These are phyloP conservation scores for Debaryomycetaceae sp. DNA, from an alignment of 1,139 yeast species.

Conservation along the genomic window DNA sequence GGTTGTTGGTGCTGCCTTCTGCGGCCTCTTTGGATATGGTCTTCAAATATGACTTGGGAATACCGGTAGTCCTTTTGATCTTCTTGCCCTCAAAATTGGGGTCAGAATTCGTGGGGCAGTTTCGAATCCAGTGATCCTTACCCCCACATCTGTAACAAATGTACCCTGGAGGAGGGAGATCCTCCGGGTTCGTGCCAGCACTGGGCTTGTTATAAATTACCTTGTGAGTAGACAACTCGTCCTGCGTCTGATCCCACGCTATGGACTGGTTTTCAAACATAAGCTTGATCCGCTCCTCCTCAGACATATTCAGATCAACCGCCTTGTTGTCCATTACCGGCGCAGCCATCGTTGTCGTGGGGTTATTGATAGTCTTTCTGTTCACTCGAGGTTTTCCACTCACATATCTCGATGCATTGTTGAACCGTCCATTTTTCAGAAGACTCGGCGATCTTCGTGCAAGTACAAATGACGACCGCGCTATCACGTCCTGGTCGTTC, in stretches of 20 bases:
- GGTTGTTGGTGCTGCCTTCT: slow-evolving; percentile 48
- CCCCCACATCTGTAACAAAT: slow-evolving; percentile 96
- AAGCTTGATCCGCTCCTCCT: slow-evolving; percentile 82
- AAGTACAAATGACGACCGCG: slow-evolving; percentile 80
- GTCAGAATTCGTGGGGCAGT: slow-evolving; percentile 91
- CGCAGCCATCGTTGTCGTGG: slow-evolving; percentile 17
- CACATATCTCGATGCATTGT: slow-evolving; percentile 76
- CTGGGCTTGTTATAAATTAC: slow-evolving; percentile 55
- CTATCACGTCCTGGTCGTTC: slow-evolving; percentile 84
- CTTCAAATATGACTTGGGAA: slow-evolving; percentile 87
- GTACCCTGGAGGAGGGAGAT: slow-evolving; percentile 92
- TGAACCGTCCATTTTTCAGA: slow-evolving; percentile 56
- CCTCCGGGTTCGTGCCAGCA: slow-evolving; percentile 45
- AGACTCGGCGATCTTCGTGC: slow-evolving; percentile 77
- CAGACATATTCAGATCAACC: slow-evolving; percentile 49
- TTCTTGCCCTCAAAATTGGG: slow-evolving; percentile 92
- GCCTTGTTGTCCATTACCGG: slow-evolving; percentile 16
- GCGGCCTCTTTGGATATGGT: slow-evolving; percentile 57
- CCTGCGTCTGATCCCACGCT: slow-evolving; percentile 95
- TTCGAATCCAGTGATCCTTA: slow-evolving; percentile 94
- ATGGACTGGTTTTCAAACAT: slow-evolving; percentile 93
- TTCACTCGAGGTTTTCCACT: slow-evolving; percentile 73
- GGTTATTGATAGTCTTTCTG: slow-evolving; percentile 30
- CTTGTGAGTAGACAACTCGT: slow-evolving; percentile 76
- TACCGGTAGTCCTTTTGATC: slow-evolving; percentile 92